Percentiles rank a stretch among this genome's conserved stretches.
phyloP scores from a whole-genome alignment of 2,329 filamentous ascomycete species.

The Aspergillus hiratsukae region DNA sequence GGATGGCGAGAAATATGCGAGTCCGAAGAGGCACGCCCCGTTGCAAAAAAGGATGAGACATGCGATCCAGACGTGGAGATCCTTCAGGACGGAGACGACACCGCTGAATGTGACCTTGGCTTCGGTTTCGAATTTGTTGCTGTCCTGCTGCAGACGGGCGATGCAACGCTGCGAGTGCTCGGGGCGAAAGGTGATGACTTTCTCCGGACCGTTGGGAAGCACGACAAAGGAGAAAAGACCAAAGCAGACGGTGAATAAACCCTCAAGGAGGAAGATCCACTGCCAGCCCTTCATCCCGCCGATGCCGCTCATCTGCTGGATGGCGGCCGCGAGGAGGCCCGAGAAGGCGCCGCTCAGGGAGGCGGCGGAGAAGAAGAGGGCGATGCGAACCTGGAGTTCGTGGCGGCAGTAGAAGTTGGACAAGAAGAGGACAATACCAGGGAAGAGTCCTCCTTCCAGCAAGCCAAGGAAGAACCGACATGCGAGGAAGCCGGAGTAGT shows the following conservation, averaged over 20 bases:
- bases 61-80: constrained; percentile 10
- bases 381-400: constrained; percentile 25
- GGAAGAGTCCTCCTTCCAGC: constrained; percentile 59
- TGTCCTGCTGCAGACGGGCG: constrained; percentile 6
- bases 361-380: constrained; percentile 25
- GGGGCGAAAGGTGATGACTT: constrained; percentile 53
- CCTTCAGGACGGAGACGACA: constrained; percentile 6
- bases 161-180: constrained; percentile 33
- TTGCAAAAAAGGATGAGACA: constrained; percentile 10
- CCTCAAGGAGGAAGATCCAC: constrained; percentile 40
- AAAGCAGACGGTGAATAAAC: constrained; percentile 34
- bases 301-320: constrained; percentile 39
- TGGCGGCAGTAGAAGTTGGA: constrained; percentile 26
- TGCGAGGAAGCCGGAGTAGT: constrained; percentile 34
- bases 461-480: constrained; percentile 57
- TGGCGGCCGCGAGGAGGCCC: constrained; percentile 48
- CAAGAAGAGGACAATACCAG: constrained; percentile 20
- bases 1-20: constrained; percentile 21
- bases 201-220: constrained; percentile 63
- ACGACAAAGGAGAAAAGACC: constrained; percentile 48
- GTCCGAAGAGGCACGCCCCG: constrained; percentile 13
- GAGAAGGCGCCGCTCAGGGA: constrained; percentile 42
- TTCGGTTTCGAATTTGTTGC: constrained; percentile 11
- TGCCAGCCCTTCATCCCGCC: constrained; percentile 35
- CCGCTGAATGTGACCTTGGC: constrained; percentile 4